phyloP scores from a whole-genome alignment of 192 early-diverging fungal species.

The Geranomyces michiganensis region DNA sequence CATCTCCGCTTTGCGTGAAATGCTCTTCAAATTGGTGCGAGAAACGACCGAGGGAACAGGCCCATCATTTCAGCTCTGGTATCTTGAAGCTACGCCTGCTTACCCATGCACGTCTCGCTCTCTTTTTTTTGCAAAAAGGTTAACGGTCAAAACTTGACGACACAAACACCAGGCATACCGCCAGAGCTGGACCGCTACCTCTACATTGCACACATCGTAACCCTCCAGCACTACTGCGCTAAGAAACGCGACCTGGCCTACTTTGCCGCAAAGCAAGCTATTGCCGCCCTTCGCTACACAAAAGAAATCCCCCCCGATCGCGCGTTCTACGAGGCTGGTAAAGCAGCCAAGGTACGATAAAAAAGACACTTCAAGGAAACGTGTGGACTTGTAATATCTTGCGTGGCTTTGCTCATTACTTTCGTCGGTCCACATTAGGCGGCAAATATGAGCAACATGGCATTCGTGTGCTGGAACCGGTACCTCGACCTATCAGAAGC shows the following conservation, averaged over 20 bases:
- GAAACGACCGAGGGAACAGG: too few species aligned
- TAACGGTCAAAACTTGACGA: conserved; percentile 21
- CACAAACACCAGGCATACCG: conserved; percentile 40
- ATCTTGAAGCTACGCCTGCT: too few species aligned
- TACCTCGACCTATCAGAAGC: conserved; percentile 63
- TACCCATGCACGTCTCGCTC: not conserved
- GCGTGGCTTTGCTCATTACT: too few species aligned
- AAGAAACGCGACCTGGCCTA: conserved; percentile 53
- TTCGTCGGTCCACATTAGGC: conserved; percentile 43
- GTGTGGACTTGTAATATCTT: too few species aligned
- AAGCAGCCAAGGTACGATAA: conserved; percentile 52
- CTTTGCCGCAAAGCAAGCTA: conserved; percentile 60
- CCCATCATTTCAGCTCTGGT: too few species aligned
- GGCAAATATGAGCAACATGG: conserved; percentile 62
- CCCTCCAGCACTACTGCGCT: conserved; percentile 55
- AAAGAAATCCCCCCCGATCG: conserved; percentile 55
- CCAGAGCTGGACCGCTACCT: conserved; percentile 45
- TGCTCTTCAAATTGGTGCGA: conserved; percentile 56
- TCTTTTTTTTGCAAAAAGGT: conserved; percentile 18
- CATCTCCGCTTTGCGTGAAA: conserved; percentile 42
- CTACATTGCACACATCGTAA: conserved; percentile 53
- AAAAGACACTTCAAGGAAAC: too few species aligned
- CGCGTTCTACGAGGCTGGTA: conserved; percentile 61
- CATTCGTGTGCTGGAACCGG: conserved; percentile 69
- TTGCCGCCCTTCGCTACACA: conserved; percentile 58